These are phyloP conservation scores for Adansonia gregorii DNA, from an alignment of 441 rosid species.

Conservation along the genomic window DNA sequence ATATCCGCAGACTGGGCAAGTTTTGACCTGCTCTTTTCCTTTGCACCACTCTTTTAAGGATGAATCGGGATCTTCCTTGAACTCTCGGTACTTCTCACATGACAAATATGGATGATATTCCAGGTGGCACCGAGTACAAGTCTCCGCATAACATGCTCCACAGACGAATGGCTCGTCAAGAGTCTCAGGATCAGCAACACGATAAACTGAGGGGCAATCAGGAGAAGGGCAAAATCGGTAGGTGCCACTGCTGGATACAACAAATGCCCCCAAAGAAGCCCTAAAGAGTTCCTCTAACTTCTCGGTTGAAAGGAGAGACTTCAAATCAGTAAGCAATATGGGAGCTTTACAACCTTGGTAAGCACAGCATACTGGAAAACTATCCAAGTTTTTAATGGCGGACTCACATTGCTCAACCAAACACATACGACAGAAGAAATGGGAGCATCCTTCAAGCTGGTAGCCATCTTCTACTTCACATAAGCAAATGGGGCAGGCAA, in stretches of 20 bases:
- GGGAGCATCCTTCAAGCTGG: slow-evolving; percentile 61
- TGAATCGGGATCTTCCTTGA: slow-evolving; percentile 78
- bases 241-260: slow-evolving; percentile 60
- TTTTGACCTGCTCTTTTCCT: slow-evolving; percentile 73
- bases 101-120: slow-evolving; percentile 75
- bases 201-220: slow-evolving; percentile 82
- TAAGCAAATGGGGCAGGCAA: slow-evolving; percentile 64
- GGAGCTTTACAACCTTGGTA: slow-evolving; percentile 50
- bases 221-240: slow-evolving; percentile 90
- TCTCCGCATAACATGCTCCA: slow-evolving; percentile 77
- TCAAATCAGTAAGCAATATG: slow-evolving; percentile 63
- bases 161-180: slow-evolving; percentile 59
- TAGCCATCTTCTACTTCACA: slow-evolving; percentile 66
- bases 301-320: slow-evolving; percentile 57
- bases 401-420: slow-evolving; percentile 83
- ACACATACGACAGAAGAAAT: slow-evolving; percentile 60
- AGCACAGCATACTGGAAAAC: slow-evolving; percentile 70
- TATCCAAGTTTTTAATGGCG: slow-evolving; percentile 62
- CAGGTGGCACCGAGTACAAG: slow-evolving; percentile 79
- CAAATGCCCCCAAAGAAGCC: slow-evolving; percentile 68
- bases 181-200: slow-evolving; percentile 47
- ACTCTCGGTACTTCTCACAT: slow-evolving; percentile 65
- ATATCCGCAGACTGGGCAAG: slow-evolving; percentile 65
- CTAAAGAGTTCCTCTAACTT: slow-evolving; percentile 80
- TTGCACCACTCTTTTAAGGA: slow-evolving; percentile 77